Evolutionary conservation across 2,329 filamentous ascomycete genomes (phyloP).

Genomic region (Ophiostoma australiae): DNA sequence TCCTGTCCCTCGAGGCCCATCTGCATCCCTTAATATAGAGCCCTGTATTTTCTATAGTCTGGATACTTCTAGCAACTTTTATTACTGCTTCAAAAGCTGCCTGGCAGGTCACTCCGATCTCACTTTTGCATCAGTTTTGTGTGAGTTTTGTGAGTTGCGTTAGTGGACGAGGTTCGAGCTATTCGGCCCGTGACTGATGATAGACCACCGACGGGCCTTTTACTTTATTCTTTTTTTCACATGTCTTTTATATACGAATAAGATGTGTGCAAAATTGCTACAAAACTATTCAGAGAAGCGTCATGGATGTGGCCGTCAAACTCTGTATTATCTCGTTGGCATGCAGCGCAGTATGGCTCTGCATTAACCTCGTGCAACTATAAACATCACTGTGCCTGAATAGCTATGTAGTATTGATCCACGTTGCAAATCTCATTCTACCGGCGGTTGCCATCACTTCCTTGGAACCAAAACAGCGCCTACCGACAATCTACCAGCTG

Average conservation of each 20-base stretch:
- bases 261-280: too few relatives aligned
- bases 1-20: too few relatives aligned
- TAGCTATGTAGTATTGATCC: not conserved
- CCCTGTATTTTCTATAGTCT: too few relatives aligned
- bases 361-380: not conserved
- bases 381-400: not conserved
- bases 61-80: too few relatives aligned
- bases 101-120: not conserved
- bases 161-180: not conserved
- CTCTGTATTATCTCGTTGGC: not conserved
- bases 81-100: too few relatives aligned
- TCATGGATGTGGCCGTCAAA: not conserved
- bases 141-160: not conserved
- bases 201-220: not conserved
- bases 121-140: not conserved
- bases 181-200: not conserved
- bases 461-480: not conserved
- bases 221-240: not conserved
- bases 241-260: not conserved
- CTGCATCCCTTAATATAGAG: too few relatives aligned
- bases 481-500: not conserved
- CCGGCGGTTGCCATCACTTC: not conserved
- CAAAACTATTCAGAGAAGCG: too few relatives aligned
- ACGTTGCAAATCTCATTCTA: not conserved
- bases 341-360: not conserved